Evolutionary conservation across 2,329 filamentous ascomycete genomes (phyloP), one percentile per base, ranked within the genome.

Genomic region (Beauveria sp.): DNA sequence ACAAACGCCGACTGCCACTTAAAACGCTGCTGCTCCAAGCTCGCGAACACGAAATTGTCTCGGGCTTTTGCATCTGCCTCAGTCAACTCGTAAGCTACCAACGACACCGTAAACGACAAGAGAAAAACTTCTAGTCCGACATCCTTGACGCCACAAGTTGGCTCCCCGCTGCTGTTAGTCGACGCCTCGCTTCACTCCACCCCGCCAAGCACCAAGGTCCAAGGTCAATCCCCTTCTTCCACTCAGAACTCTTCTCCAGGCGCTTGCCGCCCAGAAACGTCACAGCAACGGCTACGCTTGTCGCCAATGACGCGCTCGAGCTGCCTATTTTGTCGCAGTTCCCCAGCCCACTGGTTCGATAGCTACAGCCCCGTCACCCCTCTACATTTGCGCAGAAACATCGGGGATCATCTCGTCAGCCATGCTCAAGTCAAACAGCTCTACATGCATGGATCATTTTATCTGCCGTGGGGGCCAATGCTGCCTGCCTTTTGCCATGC

Each of bases 241-340:
- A 58, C 20, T 58, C 34, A 58, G 16, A 59, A 20, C 26, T 28
- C 40, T 53, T 28, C 41, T 54, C 26, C 41, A 59, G 34, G 48
- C 57, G 57, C 57, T 54, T 53, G 50, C 20, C 12, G 37, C 41
- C 41, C 48, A 10, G n/a, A 20, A 6, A 59, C 24, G 26, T 47
- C 40, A 44, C 48, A 53, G 28, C 41, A 54, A 37, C 37, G n/a
- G 18, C 48, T 14, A 53, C 48, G 57, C 57, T 54, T 59, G 40
- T 54, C 57, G 48, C 57, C 57, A 59, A 53, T 59, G 57, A 54
- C 57, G 50, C 57, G 37, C 57, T 44, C 24, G 47, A 22, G 47
- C 30, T 58, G 47, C 55, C 55, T 30, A 24, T 51, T 51, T 40
- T 30, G 55, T 57, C 30, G 40, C 55, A 40, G 9, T 28, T 5